Evolutionary conservation across 2,329 filamentous ascomycete genomes (phyloP), one percentile per base, ranked within the genome.

Genomic region (Penicillium olsonii): DNA sequence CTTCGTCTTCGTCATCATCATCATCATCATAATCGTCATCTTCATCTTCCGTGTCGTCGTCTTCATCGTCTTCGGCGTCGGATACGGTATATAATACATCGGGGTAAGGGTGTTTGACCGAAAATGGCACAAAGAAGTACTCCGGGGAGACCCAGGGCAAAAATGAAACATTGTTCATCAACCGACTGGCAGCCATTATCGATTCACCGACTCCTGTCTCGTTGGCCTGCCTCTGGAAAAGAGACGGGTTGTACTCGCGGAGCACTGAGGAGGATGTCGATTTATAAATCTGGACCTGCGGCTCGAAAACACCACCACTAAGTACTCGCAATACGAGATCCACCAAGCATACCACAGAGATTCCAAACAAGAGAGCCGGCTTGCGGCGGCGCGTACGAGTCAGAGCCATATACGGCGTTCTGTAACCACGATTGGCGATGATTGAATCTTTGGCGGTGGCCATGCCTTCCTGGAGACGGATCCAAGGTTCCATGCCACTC

Each of bases 401-500:
- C 33, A 35, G 33, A 2, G 33, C 33, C 33, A 35, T 35, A 35
- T 35, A 27, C 2, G 54, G 49, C 0, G 54, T 57, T 19, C 50
- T 42, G 7, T 47, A 48, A 0, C 40, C 44, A 27, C 52, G 54
- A 22, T 57, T 57, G n/a, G 45, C 47, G 7, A 48, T 51, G 11
- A 56, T 18, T 9, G 55, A 53, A 12, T 53, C 26, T 29, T 20
- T 43, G 1, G 52, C 47, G 0, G 43, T 19, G 14, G 48, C 54
- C 44, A 49, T 45, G 3, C 56, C 58, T 4, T 55, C 47, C 20
- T 54, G 44, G 15, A 62, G 33, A 7, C 38, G 50, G 7, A 60
- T 38, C 58, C 58, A 62, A 2, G 58, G 56, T 24, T 62, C 58
- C 20, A 59, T 41, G 10, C 42, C 29, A n/a, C 53, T 49, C n/a